Base-by-base conservation (phyloP, 495 filamentous ascomycete species). In the Lepraria neglecta region DNA sequence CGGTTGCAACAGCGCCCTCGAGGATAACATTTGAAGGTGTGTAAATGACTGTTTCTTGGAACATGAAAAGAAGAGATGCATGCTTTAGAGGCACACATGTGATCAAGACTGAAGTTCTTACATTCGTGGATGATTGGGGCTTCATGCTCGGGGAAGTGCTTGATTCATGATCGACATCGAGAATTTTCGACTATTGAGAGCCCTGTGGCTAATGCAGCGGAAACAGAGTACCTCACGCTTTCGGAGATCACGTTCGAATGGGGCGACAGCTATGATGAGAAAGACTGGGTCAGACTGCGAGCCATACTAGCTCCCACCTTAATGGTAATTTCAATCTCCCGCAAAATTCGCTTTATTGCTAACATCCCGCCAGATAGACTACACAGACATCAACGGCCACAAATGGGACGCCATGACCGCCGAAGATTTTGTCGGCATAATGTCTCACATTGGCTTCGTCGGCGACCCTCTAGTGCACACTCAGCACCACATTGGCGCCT, bases 231-330 rank as follows among this genome's bases (percentile, higher is more conserved):
- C 19, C 59, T 68, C 28, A 46, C 50, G 11, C 53, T 68, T 6
- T 54, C 59, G 1, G 51, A 61, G n/a, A 46, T 68, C 24, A 46
- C 64, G 9, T 63, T 66, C 28, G 62, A 64, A 54, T 68, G 66
- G 64, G 35, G 38, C 19, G 64, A 68, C 17, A 68, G 63, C 47
- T 68, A 66, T 51, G 66, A 68, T 47, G 47, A 33, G 21, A 68
- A 68, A 53, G 82, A 89, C 76, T 89, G 85, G 83, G 72, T 78
- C 11, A 78, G 84, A 51, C 78, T 90, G 47, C 68, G 73, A 33
- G 80, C 80, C 59, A 86, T 84, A 72, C 83, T 89, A 44, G 86
- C 86, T 24, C 84, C 86, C 4, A 84, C 77, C 17, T 73, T 89
- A 38, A 76, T 75, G 61, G 82, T 84, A 24, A 14, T 31, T 42